Evolutionary conservation across 2,329 filamentous ascomycete species (phyloP).

Genomic region (Ceratocystis harringtonii): DNA sequence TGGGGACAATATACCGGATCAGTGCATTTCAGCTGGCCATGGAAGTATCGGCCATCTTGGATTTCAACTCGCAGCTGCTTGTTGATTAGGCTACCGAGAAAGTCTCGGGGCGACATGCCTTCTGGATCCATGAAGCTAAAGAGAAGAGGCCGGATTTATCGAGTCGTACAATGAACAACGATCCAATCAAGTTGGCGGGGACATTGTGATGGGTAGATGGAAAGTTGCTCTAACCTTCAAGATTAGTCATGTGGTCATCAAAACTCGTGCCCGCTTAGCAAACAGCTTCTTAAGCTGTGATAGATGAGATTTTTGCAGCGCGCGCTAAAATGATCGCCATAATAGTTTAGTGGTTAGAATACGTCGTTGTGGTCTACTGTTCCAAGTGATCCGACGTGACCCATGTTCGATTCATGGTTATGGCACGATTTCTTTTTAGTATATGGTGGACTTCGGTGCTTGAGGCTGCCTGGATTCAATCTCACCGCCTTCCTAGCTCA

Average conservation of each 20-base stretch:
- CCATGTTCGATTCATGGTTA: constrained; percentile 18
- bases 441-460: fast-evolving
- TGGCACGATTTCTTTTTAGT: constrained; percentile 11
- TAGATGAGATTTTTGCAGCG: not conserved
- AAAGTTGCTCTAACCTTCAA: not conserved
- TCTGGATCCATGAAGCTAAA: not conserved
- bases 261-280: not conserved
- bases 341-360: constrained; percentile 18
- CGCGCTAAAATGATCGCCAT: not conserved
- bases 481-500: too few relatives aligned
- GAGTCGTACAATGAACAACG: too few relatives aligned
- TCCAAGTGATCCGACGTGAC: constrained; percentile 12
- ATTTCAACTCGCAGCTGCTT: constrained; percentile 66
- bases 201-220: not conserved
- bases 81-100: constrained; percentile 41
- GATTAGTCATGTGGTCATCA: not conserved
- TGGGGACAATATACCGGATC: constrained; percentile 49
- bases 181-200: too few relatives aligned
- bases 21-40: constrained; percentile 85
- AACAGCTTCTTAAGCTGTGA: not conserved
- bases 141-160: not conserved
- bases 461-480: too few relatives aligned
- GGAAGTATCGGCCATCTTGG: constrained; percentile 74
- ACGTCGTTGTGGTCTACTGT: constrained; percentile 14
- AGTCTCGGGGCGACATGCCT: constrained; percentile 1